These are phyloP conservation scores for Dictyostelium discoideum DNA, from an alignment of 78 protist species.

Conservation along the genomic window dicty_2.7 NC_007089.4:4814001-4814500, in stretches of 20 bases:
- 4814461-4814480: not conserved
- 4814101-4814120: constrained; percentile 3
- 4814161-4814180: not conserved
- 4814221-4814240: not conserved
- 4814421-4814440: not conserved
- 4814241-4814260: not conserved
- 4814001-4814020: not conserved
- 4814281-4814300: not conserved
- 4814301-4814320: not conserved
- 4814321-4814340: not conserved
- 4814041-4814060: not conserved
- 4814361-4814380: not conserved
- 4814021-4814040: not conserved
- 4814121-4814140: not conserved
- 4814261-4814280: not conserved
- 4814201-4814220: not conserved
- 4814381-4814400: not conserved
- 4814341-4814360: not conserved
- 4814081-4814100: not conserved
- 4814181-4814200: not conserved
- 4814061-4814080: constrained; percentile 23
- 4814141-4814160: not conserved
- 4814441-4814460: not conserved
- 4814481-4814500: constrained; percentile 2
- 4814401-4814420: not conserved